These are phyloP conservation scores for Thelephora terrestris DNA, from an alignment of 1,284 basidiomycete genomes.

Conservation along the genomic window DNA sequence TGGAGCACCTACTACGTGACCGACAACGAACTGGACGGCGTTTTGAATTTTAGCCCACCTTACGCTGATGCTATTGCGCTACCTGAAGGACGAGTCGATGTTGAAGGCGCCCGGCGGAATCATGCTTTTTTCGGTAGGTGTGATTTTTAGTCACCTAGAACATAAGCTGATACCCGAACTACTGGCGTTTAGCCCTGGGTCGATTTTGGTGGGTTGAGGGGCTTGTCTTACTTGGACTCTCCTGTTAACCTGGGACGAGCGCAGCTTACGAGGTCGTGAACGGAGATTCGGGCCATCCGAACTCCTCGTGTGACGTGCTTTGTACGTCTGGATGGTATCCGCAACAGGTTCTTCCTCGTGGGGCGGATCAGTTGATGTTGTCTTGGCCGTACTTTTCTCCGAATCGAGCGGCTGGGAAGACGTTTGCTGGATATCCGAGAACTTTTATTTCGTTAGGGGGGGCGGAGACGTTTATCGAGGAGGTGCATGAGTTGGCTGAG, in stretches of 20 bases:
- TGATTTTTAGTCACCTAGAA: not conserved
- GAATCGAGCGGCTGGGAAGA: not conserved
- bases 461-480: not conserved
- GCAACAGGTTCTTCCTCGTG: not conserved
- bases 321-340: not conserved
- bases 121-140: not conserved
- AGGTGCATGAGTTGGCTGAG: not conserved
- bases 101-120: not conserved
- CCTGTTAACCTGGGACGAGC: not conserved
- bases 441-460: not conserved
- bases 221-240: not conserved
- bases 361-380: not conserved
- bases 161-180: not conserved
- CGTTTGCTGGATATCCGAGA: not conserved
- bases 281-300: not conserved
- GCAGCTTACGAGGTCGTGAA: not conserved
- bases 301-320: not conserved
- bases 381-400: not conserved
- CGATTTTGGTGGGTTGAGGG: not conserved
- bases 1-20: not conserved
- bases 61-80: not conserved
- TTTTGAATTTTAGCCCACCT: not conserved
- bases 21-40: not conserved
- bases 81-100: not conserved
- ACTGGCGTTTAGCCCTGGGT: not conserved